Evolutionary conservation across 345 rosid genomes (phyloP).

Genomic region (Turritis glabra): DNA sequence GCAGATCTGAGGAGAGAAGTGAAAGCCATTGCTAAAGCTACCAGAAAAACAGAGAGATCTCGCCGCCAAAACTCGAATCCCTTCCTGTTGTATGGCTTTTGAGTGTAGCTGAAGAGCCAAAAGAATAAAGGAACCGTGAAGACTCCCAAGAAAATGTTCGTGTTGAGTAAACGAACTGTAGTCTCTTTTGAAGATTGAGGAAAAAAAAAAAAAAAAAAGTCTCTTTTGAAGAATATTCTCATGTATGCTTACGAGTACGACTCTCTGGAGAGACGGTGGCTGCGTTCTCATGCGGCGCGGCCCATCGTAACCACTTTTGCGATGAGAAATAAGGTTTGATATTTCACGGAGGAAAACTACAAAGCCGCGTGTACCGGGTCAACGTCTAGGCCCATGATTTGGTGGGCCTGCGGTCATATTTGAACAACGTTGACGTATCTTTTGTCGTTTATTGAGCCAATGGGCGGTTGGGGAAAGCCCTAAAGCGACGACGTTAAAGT

Average conservation of each 20-base stretch:
- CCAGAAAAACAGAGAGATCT: constrained; percentile 17
- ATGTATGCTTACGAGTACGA: constrained; percentile 16
- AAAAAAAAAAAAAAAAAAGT: too few species aligned
- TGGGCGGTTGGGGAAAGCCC: not conserved
- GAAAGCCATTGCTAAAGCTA: constrained; percentile 51
- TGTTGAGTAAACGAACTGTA: too few species aligned
- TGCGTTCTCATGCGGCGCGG: not conserved
- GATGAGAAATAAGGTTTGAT: constrained; percentile 14
- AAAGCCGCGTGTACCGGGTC: constrained; percentile 2
- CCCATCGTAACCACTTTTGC: not conserved
- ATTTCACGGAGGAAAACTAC: not conserved
- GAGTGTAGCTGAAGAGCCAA: constrained; percentile 14
- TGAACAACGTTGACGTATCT: constrained; percentile 12
- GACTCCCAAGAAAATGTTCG: constrained; percentile 8
- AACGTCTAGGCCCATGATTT: constrained; percentile 14
- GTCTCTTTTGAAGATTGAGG: not conserved
- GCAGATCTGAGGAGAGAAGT: constrained; percentile 67
- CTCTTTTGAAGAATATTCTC: constrained; percentile 21
- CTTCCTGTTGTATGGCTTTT: constrained; percentile 1
- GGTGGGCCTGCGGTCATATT: constrained; percentile 8
- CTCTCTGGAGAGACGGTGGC: constrained; percentile 2
- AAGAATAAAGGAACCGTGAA: constrained; percentile 2
- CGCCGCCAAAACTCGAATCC: constrained; percentile 7
- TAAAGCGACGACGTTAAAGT: not conserved
- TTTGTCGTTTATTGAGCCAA: not conserved